Percentiles rank a stretch among this genome's conserved stretches.
These are phyloP conservation scores for Sutorius eximius DNA, from an alignment of 1,284 basidiomycete species.

Conservation along the genomic window DNA sequence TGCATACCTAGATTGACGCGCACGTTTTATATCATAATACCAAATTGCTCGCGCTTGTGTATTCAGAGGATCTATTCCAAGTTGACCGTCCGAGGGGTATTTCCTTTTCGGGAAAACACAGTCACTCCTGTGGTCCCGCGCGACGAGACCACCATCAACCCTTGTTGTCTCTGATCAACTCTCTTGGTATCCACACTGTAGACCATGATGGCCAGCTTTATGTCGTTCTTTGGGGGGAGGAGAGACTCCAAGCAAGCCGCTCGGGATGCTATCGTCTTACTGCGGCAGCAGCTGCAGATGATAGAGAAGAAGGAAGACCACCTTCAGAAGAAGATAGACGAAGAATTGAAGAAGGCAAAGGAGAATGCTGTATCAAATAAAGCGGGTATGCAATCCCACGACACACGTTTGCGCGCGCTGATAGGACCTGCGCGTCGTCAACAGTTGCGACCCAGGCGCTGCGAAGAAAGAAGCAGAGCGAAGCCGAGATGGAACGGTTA, in stretches of 20 bases:
- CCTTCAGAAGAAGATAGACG: constrained; percentile 95
- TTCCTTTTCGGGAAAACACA: constrained; percentile 25
- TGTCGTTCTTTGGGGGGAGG: constrained; percentile 81
- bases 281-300: constrained; percentile 90
- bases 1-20: constrained; percentile 27
- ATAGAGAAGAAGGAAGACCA: constrained; percentile 99
- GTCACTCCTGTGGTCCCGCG: constrained; percentile 12
- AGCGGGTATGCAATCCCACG: constrained; percentile 61
- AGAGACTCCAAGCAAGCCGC: constrained; percentile 79
- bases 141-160: constrained; percentile 3
- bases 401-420: constrained; percentile 6
- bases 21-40: constrained; percentile 30
- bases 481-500: constrained; percentile 86
- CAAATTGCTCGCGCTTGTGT: constrained; percentile 4
- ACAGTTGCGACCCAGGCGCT: constrained; percentile 79
- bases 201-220: constrained; percentile 80
- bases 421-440: constrained; percentile 1
- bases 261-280: constrained; percentile 82
- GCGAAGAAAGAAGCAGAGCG: constrained; percentile 91
- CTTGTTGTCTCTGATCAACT: constrained; percentile 8
- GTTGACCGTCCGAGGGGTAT: constrained; percentile 10
- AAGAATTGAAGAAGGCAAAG: constrained; percentile 90
- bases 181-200: constrained; percentile 6
- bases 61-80: neutral
- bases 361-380: constrained; percentile 95